phyloP scores from a whole-genome alignment of 345 rosid genomes.

The Hibiscus tridactylites region DNA sequence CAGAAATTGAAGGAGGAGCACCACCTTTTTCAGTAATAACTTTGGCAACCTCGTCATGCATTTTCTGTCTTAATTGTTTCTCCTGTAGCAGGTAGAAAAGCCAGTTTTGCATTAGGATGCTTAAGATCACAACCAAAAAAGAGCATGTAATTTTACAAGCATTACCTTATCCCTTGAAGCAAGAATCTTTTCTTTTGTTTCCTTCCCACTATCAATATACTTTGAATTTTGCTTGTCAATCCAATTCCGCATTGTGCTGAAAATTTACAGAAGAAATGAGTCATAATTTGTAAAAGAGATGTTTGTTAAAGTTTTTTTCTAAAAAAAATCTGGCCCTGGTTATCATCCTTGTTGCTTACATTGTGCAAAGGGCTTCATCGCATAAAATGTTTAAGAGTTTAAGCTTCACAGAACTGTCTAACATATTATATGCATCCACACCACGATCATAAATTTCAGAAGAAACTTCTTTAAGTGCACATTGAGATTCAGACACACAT shows the following conservation, averaged over 20 bases:
- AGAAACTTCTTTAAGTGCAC: slow-evolving; percentile 26
- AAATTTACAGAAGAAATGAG: slow-evolving; percentile 1
- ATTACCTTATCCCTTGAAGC: slow-evolving; percentile 61
- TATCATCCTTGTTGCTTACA: slow-evolving; percentile 30
- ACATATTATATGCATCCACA: slow-evolving; percentile 31
- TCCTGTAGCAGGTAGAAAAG: slow-evolving; percentile 31
- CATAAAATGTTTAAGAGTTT: slow-evolving; percentile 57
- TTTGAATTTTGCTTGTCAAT: slow-evolving; percentile 49
- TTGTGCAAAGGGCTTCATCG: slow-evolving; percentile 54
- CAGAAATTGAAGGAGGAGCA: slow-evolving; percentile 35
- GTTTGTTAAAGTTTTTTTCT: neutral
- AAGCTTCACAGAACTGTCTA: slow-evolving; percentile 36
- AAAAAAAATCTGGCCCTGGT: neutral
- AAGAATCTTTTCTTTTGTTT: slow-evolving; percentile 39
- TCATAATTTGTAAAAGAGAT: neutral
- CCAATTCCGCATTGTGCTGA: slow-evolving; percentile 46
- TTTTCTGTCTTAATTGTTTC: slow-evolving; percentile 44
- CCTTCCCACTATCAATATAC: slow-evolving; percentile 33
- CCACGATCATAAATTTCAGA: slow-evolving; percentile 28
- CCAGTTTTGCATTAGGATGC: neutral
- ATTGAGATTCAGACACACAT: slow-evolving; percentile 33
- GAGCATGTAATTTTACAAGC: slow-evolving; percentile 15
- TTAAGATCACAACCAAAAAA: neutral
- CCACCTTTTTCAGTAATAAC: slow-evolving; percentile 36
- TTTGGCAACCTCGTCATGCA: slow-evolving; percentile 52